Base-by-base conservation (phyloP, 495 filamentous ascomycete genomes). In the Parathielavia appendiculata region DNA sequence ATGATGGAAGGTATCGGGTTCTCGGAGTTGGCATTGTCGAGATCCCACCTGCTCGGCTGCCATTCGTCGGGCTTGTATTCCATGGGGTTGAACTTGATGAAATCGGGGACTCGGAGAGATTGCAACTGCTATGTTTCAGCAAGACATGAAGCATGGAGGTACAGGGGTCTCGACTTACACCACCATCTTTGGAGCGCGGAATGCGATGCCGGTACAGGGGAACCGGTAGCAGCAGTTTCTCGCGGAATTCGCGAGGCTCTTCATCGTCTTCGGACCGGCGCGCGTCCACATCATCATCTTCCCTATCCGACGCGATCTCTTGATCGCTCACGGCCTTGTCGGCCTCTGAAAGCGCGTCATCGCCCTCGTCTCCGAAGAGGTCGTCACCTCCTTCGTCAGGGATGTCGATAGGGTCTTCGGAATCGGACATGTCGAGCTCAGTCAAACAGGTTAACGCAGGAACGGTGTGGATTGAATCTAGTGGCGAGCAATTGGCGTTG, bases 261-360 rank as follows among this genome's bases (percentile, higher is more conserved):
- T 79, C 76, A 10, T 79, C 79, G 1, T 69, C 69, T n/a, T 83
- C 79, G 59, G 65, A 57, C 38, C 59, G 58, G 32, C 67, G 62
- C 19, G 63, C 59, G 48, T 75, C 67, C 13, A 64, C 50, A 9
- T 63, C 69, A 10, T 76, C 74, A 30, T 79, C 78, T 52, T 91
- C 89, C 61, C 87, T 85, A n/a, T 86, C 91, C 11, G 91, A 96
- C 58, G 86, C 88, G 1, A 95, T 74, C 26, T 91, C 89, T 46
- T 83, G 79, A 66, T 95, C 90, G 65, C 82, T 86, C 58, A 72
- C 61, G 23, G 66, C 64, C 56, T 72, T 72, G 48, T 66, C 69
- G 20, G 62, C 38, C 46, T 69, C 59, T 0, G 60, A 67, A 49
- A 56, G 53, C 51, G 68, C 62, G 46, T 61, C 71, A 30, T 73